Evolutionary conservation across 2,329 filamentous ascomycete species (phyloP), one percentile per base, ranked within the genome.

Genomic region (Diaporthe australafricana): DNA sequence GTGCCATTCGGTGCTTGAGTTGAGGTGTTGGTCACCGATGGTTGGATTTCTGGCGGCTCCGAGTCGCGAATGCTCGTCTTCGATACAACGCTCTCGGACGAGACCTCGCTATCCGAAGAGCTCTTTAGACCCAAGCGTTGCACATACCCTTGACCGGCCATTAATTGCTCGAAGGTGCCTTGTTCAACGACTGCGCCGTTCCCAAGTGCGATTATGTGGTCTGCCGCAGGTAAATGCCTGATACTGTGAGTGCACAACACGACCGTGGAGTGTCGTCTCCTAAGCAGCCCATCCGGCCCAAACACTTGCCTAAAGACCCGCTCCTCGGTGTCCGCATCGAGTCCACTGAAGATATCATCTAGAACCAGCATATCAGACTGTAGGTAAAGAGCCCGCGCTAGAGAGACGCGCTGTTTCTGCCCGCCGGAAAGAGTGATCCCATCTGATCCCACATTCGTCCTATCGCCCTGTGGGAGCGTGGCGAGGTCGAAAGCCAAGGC

Each of bases 181-280:
- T 88, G 82, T 40, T 88, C 85, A 0, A 83, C 77, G 1, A 88
- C 75, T 1, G 75, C 79, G 0, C 85, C 84, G 2, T 82, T 77
- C 0, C 75, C 45, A 0, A 89, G 80, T 0, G 83, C 84, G 48
- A 89, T 82, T 9, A 89, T 83, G 42, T 86, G 83, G 55, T 87
- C 82, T 2, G 85, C 83, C 0, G 78, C 77, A 0, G 84, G 82
- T 0, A 87, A 75, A 70, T 82, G 80, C 4, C 78, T 75, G 25
- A 84, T 76, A 3, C 80, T 81, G 72, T 85, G 82, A 0, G 82
- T 85, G 73, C 81, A 84, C 20, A 84, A 75, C 0, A 84, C 75
- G 7, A 72, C 76, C 1, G 77, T 78, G 3, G 77, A 73, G 5
- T 68, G 60, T 60, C 78, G 73, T 11, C 70, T 72, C 12, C 74